phyloP scores from a whole-genome alignment of 1,284 basidiomycete genomes.

The Ustilago nuda region DNA sequence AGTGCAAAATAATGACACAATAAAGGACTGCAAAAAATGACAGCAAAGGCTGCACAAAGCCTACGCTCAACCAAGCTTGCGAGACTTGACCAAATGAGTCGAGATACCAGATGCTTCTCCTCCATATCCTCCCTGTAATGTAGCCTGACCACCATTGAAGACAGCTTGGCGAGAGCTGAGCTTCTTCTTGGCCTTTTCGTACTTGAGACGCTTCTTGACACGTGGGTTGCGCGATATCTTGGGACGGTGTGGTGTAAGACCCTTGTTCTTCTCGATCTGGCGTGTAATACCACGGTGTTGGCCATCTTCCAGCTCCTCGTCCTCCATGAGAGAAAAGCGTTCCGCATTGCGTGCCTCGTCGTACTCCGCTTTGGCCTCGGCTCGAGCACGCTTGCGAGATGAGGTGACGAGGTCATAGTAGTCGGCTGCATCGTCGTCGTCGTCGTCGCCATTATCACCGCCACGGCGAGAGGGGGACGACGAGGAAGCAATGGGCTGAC shows the following conservation, averaged over 20 bases:
- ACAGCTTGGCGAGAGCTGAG: constrained; percentile 62
- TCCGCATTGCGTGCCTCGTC: constrained; percentile 59
- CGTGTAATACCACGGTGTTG: constrained; percentile 66
- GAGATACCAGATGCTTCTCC: constrained; percentile 68
- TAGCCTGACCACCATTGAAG: constrained; percentile 67
- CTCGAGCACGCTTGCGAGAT: constrained; percentile 50
- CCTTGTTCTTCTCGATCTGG: constrained; percentile 68
- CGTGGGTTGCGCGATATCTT: constrained; percentile 67
- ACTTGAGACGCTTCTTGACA: constrained; percentile 68
- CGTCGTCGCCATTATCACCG: constrained; percentile 25
- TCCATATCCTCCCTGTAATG: constrained; percentile 65
- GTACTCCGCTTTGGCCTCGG: constrained; percentile 62
- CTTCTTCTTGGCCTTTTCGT: constrained; percentile 68
- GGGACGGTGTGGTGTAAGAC: constrained; percentile 62
- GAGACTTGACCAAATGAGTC: constrained; percentile 64
- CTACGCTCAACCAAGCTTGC: constrained; percentile 58
- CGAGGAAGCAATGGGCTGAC: constrained; percentile 27
- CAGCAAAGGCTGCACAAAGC: background rate
- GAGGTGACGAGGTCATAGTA: constrained; percentile 66
- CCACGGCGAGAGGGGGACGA: constrained; percentile 17
- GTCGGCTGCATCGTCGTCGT: constrained; percentile 55
- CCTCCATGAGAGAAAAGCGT: constrained; percentile 56
- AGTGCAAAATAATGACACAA: constrained; percentile 13
- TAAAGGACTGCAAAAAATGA: constrained; percentile 9
- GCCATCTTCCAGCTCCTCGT: constrained; percentile 58